Percentiles rank a stretch among this genome's conserved stretches.
These are phyloP conservation scores for Dryas integrifolia DNA, from an alignment of 331 rosid genomes.

Conservation along the genomic window DNA sequence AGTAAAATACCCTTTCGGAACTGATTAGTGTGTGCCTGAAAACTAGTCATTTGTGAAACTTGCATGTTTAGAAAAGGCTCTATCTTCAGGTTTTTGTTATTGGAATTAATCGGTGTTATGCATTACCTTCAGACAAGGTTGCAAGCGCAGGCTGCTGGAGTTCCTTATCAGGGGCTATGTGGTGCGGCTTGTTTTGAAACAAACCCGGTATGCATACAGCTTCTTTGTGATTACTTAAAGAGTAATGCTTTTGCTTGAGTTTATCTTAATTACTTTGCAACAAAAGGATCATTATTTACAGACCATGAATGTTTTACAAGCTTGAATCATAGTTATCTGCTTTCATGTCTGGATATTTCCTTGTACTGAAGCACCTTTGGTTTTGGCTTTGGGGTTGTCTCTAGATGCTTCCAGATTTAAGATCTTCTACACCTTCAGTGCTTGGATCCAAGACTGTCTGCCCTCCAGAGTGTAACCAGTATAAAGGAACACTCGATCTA, in stretches of 20 bases:
- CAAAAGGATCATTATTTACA: not conserved
- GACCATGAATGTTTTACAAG: not conserved
- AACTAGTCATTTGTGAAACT: not conserved
- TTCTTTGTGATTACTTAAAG: not conserved
- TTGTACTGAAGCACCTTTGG: not conserved
- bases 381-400: conserved; percentile 16
- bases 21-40: not conserved
- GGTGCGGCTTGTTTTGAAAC: conserved; percentile 43
- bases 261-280: not conserved
- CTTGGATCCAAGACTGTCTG: conserved; percentile 45
- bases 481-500: conserved; percentile 81
- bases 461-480: conserved; percentile 45
- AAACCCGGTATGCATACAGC: conserved; percentile 37
- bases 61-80: not conserved
- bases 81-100: not conserved
- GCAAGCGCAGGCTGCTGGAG: conserved; percentile 96
- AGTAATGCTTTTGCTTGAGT: not conserved
- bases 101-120: conserved; percentile 13
- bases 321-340: not conserved
- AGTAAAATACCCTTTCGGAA: not conserved
- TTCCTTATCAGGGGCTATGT: conserved; percentile 59
- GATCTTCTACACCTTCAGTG: conserved; percentile 31
- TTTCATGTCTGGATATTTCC: not conserved
- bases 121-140: conserved; percentile 62
- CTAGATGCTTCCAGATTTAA: conserved; percentile 49